phyloP scores from a whole-genome alignment of 495 filamentous ascomycete species.

The Neurospora sp. region DNA sequence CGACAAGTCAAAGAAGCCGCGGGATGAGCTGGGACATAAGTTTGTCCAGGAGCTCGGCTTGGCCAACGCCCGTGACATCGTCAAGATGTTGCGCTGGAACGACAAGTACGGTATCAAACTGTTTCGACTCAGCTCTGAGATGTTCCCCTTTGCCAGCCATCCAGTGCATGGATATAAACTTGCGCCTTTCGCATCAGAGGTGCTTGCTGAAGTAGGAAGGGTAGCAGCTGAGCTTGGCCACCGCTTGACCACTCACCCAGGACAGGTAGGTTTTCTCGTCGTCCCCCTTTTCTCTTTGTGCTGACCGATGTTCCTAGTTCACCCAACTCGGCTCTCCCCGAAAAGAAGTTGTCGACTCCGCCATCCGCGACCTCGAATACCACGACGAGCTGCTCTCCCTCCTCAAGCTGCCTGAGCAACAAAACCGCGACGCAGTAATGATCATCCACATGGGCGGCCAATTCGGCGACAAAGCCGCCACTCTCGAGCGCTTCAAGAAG shows the following conservation, averaged over 20 bases:
- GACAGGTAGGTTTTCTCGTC: conserved; percentile 35
- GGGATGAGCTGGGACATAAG: conserved; percentile 47
- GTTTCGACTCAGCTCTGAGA: conserved; percentile 83
- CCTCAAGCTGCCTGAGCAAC: conserved; percentile 67
- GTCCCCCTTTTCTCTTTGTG: too few relatives aligned
- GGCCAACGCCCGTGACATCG: conserved; percentile 71
- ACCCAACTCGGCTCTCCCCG: conserved; percentile 82
- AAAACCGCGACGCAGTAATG: conserved; percentile 84
- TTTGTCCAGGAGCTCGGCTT: conserved; percentile 73
- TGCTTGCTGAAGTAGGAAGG: conserved; percentile 64
- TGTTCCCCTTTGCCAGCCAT: conserved; percentile 94
- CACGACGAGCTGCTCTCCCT: conserved; percentile 79
- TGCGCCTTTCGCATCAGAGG: conserved; percentile 73
- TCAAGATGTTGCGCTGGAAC: conserved; percentile 87
- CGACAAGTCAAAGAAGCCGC: conserved; percentile 56
- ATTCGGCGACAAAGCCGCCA: conserved; percentile 79
- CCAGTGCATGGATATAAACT: conserved; percentile 79
- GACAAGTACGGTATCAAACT: conserved; percentile 89
- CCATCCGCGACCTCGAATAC: conserved; percentile 78
- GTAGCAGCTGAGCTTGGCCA: conserved; percentile 76
- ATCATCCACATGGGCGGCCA: conserved; percentile 90
- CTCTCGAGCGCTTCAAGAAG: conserved; percentile 67
- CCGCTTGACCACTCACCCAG: conserved; percentile 81
- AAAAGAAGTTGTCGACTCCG: conserved; percentile 59
- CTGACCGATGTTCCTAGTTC: conserved; percentile 35